Percentiles rank a stretch among this genome's conserved stretches.
Evolutionary conservation across 73 alveolate genomes (phyloP).

Genomic region (Tetrahymena thermophila): DNA sequence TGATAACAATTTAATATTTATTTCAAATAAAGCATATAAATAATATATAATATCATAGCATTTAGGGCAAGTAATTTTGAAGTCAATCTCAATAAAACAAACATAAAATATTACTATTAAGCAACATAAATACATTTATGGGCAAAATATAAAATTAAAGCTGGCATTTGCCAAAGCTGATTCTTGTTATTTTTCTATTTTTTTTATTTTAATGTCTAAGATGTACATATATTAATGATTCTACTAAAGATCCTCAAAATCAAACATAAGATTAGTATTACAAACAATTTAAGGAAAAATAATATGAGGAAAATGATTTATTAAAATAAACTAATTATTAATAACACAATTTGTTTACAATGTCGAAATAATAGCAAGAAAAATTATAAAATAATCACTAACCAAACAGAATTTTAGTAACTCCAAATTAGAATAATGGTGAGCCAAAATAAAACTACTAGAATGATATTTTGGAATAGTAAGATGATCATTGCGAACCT

Average conservation of each 20-base stretch:
- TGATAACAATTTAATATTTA: neutral
- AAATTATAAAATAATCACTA: neutral
- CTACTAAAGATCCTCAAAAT: neutral
- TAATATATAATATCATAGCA: no score
- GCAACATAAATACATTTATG: neutral
- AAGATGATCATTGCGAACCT: neutral
- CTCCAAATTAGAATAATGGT: neutral
- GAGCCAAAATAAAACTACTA: neutral
- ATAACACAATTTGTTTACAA: neutral
- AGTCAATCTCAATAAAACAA: neutral
- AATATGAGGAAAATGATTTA: neutral
- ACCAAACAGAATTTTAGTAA: neutral
- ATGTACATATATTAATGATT: neutral
- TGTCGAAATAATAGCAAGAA: no score
- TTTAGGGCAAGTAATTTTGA: no score
- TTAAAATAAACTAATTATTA: no score
- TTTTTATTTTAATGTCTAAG: neutral
- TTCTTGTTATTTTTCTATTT: no score
- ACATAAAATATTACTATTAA: no score
- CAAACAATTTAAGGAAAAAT: neutral
- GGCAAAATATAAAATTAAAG: no score
- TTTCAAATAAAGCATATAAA: neutral
- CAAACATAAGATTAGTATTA: neutral
- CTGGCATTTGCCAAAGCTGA: neutral
- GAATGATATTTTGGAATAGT: neutral